Conservation (phyloP, 2,329 filamentous ascomycete species). For the Calonectria honghensis region DNA sequence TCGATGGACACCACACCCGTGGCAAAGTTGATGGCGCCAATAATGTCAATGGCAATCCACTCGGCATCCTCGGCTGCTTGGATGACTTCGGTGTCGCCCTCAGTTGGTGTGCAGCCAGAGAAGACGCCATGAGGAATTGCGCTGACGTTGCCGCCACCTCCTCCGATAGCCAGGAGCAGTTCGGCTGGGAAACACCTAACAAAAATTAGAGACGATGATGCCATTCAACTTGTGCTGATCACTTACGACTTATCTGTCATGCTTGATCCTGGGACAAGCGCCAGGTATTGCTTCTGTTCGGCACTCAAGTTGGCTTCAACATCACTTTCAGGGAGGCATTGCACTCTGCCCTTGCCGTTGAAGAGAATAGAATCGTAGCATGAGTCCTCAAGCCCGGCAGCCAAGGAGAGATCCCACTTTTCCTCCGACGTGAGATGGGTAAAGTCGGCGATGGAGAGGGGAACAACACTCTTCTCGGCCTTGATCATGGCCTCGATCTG, state of each 20-base stretch:
- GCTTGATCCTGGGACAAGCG: constrained; percentile 52
- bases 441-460: constrained; percentile 75
- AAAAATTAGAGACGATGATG: background rate
- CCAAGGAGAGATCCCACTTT: constrained; percentile 65
- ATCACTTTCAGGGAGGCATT: constrained; percentile 68
- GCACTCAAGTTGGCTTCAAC: constrained; percentile 62
- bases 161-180: constrained; percentile 61
- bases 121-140: constrained; percentile 66
- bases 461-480: constrained; percentile 68
- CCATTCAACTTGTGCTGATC: fast-evolving
- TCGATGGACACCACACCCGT: constrained; percentile 69
- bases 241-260: constrained; percentile 66
- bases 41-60: constrained; percentile 74
- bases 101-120: constrained; percentile 67
- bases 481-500: constrained; percentile 65
- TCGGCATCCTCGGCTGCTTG: constrained; percentile 47
- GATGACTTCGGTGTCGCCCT: constrained; percentile 66
- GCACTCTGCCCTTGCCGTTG: constrained; percentile 76
- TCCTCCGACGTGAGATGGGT: constrained; percentile 71
- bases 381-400: constrained; percentile 67
- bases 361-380: constrained; percentile 78
- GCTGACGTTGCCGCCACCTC: constrained; percentile 57
- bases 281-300: constrained; percentile 57
- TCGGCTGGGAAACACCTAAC: constrained; percentile 57
- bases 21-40: constrained; percentile 70